Evolutionary conservation across 306 rosid species (phyloP).

Genomic region (Cucurbita maxima): DNA sequence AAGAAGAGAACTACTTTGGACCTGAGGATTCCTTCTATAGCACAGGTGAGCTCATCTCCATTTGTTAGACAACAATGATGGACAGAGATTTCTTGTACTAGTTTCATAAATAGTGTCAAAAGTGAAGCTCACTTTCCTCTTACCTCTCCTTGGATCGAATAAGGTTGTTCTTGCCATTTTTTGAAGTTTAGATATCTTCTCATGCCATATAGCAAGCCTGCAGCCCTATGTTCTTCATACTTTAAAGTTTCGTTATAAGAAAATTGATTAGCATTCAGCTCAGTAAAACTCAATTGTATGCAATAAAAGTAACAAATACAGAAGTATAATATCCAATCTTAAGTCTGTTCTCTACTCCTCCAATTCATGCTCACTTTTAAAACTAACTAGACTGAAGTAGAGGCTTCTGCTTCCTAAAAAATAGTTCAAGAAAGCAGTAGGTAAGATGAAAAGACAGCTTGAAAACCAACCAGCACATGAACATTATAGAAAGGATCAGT

Average conservation of each 20-base stretch:
- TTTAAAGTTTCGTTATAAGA: neutral
- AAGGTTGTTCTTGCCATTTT: neutral
- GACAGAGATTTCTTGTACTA: neutral
- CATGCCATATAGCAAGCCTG: neutral
- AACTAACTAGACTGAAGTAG: constrained; percentile 37
- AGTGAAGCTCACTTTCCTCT: neutral
- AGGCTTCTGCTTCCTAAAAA: constrained; percentile 36
- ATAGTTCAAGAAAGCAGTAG: constrained; percentile 32
- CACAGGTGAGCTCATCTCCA: constrained; percentile 90
- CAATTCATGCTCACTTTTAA: constrained; percentile 22
- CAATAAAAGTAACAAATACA: constrained; percentile 24
- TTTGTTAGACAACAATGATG: constrained; percentile 40
- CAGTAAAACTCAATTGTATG: neutral
- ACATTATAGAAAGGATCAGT: neutral
- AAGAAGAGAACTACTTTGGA: constrained; percentile 62
- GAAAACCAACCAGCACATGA: neutral
- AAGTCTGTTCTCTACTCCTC: constrained; percentile 8
- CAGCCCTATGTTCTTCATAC: neutral
- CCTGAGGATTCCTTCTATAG: constrained; percentile 87
- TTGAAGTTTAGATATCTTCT: neutral
- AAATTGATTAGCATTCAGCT: neutral
- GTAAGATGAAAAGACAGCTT: constrained; percentile 8
- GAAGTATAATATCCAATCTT: constrained; percentile 19
- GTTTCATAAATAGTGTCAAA: neutral
- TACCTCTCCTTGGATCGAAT: neutral